Evolutionary conservation across 2,329 filamentous ascomycete species (phyloP).

Genomic region (Talaromyces sp.): DNA sequence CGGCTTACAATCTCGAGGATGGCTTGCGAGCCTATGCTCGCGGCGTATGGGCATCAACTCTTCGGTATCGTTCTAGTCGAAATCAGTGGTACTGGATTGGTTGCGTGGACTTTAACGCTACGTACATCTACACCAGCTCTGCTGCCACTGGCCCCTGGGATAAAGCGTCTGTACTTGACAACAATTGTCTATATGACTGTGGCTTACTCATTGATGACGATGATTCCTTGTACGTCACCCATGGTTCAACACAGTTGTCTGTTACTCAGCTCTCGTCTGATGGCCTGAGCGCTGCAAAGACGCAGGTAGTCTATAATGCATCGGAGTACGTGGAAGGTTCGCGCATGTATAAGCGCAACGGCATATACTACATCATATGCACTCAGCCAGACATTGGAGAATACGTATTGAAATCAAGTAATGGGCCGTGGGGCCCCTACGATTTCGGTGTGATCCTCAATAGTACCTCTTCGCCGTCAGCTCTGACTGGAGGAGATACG

Average conservation of each 20-base stretch:
- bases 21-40: background rate
- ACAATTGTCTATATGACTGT: background rate
- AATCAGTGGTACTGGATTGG: conserved; percentile 1
- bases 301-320: background rate
- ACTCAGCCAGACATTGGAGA: background rate
- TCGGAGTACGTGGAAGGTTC: background rate
- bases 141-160: background rate
- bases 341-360: background rate
- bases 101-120: background rate
- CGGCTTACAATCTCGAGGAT: background rate
- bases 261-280: background rate
- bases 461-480: no score
- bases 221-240: background rate
- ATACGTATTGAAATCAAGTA: background rate
- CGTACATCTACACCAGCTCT: background rate
- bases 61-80: background rate
- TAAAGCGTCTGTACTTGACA: background rate
- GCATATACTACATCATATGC: background rate
- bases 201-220: conserved; percentile 1
- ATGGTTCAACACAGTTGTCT: background rate
- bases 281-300: background rate
- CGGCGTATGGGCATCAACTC: background rate
- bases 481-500: background rate
- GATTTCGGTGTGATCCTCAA: no score
- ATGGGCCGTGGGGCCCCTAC: background rate